Evolutionary conservation across 106 monocot genomes (phyloP).

Genomic region (Dioscorea zingiberensis): DNA sequence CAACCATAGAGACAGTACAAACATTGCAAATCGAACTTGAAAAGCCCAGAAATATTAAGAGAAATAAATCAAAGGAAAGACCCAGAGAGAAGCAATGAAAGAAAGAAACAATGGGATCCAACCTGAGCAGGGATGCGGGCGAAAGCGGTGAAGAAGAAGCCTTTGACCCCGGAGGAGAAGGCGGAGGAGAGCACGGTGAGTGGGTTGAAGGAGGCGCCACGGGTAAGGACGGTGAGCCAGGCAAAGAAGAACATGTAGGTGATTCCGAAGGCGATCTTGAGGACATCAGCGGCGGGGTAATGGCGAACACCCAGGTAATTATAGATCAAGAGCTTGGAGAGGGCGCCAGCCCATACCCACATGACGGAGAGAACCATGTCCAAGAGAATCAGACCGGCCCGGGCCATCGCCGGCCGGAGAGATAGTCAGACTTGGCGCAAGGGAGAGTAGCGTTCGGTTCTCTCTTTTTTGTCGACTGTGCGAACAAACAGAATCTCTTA

Average conservation of each 20-base stretch:
- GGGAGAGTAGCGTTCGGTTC: no score
- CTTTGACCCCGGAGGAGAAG: conserved; percentile 25
- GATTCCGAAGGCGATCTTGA: conserved; percentile 45
- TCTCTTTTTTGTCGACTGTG: no score
- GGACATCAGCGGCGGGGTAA: conserved; percentile 28
- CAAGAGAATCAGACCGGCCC: conserved; percentile 6
- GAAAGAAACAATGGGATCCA: no score
- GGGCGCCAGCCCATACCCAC: conserved; percentile 64
- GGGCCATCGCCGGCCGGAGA: conserved; percentile 13
- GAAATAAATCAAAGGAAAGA: no score
- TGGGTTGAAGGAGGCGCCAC: conserved; percentile 81
- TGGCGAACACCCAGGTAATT: conserved; percentile 15
- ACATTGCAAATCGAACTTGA: no score
- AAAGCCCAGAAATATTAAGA: no score
- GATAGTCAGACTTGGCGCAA: no score
- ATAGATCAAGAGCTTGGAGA: conserved; percentile 48
- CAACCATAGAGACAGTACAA: no score
- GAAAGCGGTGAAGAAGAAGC: conserved; percentile 54
- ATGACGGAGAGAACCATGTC: conserved; percentile 42
- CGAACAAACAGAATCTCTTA: no score
- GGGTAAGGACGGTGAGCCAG: conserved; percentile 42
- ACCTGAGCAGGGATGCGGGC: conserved; percentile 86
- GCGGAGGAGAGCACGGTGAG: conserved; percentile 62
- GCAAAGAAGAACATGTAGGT: conserved; percentile 86
- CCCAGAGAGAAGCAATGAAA: no score